Evolutionary conservation across 257 asterid genomes (phyloP), one percentile per base, ranked within the genome.

Genomic region (Nicotiana otophora): DNA sequence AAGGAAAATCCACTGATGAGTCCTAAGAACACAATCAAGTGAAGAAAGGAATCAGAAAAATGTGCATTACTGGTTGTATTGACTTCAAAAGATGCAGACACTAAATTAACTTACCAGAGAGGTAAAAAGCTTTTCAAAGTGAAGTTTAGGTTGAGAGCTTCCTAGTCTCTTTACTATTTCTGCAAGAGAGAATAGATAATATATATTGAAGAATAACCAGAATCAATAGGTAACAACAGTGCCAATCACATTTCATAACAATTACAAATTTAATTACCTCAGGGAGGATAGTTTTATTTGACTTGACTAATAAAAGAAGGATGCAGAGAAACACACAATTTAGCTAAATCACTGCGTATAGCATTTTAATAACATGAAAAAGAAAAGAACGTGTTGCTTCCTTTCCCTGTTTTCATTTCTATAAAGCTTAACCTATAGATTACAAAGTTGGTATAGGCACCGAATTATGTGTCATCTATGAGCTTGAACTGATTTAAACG

Each of bases 71-170:
- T 46, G 72, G 72, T 62, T 51, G 78, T 55, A 81, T 28, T 54
- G 46, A 83, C 84, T 81, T 66, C 70, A 79, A 39, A 77, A 2
- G 36, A 82, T n/a, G 77, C 55, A 81, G 57, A 48, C 81, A 76
- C 79, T 61, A 51, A 76, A 48, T 81, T 64, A 55, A 26, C 75
- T 81, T 85, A 95, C 99, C 95, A 70, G 84, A 83, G 93, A 81
- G 74, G 70, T 54, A 80, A 81, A 82, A 85, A 81, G 86, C 87
- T 87, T 88, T 66, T 87, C 88, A 82, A 84, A 86, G 82, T 81
- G 87, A 87, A 84, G 81, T 85, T 86, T 51, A 30, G 83, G 80
- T 80, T 85, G 88, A 84, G 83, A 84, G 66, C 90, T 86, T 83
- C 80, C 85, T 11, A 78, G 68, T 16, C 68, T 82, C 78, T 80